Evolutionary conservation across 1,139 yeast species (phyloP).

Genomic region (Debaryomyces fabryi): DNA sequence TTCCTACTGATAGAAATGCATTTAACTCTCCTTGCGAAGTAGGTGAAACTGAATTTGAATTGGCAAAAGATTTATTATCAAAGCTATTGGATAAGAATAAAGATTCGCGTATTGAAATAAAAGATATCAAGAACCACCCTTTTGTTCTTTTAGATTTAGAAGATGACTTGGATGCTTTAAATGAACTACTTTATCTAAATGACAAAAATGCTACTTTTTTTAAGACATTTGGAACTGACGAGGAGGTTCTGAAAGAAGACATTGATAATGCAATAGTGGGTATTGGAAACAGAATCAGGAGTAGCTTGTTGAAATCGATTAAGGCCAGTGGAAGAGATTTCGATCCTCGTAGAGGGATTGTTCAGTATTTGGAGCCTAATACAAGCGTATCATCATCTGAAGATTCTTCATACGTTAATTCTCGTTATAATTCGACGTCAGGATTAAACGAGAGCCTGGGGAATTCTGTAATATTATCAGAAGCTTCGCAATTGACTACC

Average conservation of each 20-base stretch:
- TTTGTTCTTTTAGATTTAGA: constrained; percentile 70
- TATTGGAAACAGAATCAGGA: constrained; percentile 65
- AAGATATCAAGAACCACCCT: constrained; percentile 78
- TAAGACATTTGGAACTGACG: neutral
- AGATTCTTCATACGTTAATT: constrained; percentile 28
- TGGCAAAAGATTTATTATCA: constrained; percentile 67
- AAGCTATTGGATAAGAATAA: constrained; percentile 76
- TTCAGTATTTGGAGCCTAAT: constrained; percentile 30
- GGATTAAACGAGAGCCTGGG: constrained; percentile 13
- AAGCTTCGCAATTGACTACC: constrained; percentile 22
- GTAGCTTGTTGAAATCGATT: constrained; percentile 60
- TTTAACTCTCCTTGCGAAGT: constrained; percentile 47
- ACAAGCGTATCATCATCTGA: constrained; percentile 36
- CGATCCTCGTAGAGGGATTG: constrained; percentile 29
- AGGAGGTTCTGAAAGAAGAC: constrained; percentile 64
- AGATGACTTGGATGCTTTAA: constrained; percentile 38
- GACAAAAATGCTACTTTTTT: constrained; percentile 11
- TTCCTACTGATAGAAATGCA: constrained; percentile 53
- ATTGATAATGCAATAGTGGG: constrained; percentile 80
- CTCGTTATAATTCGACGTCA: constrained; percentile 19
- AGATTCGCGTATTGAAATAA: constrained; percentile 63
- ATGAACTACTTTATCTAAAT: constrained; percentile 44
- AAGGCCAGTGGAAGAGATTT: constrained; percentile 33
- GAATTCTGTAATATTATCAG: constrained; percentile 42
- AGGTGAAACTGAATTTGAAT: constrained; percentile 51